Conservation (phyloP, 2,329 filamentous ascomycete genomes). For the Grosmannia serpens region DNA sequence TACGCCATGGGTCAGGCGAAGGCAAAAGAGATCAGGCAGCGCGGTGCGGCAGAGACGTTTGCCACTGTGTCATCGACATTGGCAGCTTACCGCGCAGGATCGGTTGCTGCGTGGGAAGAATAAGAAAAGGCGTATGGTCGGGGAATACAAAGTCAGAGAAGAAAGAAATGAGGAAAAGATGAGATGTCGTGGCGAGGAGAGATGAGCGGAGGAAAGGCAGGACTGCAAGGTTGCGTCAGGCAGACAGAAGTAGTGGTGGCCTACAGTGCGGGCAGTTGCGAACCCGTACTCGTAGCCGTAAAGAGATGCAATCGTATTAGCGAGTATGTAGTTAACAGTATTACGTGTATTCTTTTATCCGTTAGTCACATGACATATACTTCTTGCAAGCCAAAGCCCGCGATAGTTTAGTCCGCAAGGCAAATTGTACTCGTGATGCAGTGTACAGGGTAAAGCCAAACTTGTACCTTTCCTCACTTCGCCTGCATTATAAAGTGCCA, state of each 20-base stretch:
- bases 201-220: background rate
- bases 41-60: background rate
- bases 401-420: no score
- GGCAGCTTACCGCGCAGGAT: background rate
- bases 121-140: background rate
- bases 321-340: no score
- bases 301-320: no score
- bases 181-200: background rate
- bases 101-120: background rate
- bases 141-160: background rate
- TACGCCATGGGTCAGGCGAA: constrained; percentile 46
- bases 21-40: background rate
- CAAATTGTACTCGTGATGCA: no score
- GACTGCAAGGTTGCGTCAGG: background rate
- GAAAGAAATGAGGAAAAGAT: background rate
- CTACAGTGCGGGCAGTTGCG: background rate
- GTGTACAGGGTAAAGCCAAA: no score
- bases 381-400: no score
- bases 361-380: no score
- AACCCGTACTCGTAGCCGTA: no score
- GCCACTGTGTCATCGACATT: background rate
- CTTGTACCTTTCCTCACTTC: no score
- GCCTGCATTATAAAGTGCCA: no score
- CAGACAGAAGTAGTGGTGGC: background rate
- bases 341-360: no score